These are phyloP conservation scores for Psophocarpus tetragonolobus DNA, from an alignment of 306 rosid species.

Conservation along the genomic window DNA sequence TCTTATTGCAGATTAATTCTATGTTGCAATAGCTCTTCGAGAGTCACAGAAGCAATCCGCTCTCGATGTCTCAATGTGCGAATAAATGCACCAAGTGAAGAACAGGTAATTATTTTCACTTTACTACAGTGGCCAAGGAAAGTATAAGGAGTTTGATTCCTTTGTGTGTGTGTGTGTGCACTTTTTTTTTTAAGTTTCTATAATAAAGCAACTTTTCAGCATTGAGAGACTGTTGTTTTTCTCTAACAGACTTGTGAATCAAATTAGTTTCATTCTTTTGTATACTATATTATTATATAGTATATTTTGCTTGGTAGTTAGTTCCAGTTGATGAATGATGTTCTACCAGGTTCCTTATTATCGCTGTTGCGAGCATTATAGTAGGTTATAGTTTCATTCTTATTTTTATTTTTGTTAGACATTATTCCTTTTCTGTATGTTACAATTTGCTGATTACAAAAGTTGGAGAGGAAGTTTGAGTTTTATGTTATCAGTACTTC, in stretches of 20 bases:
- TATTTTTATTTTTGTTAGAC: neutral
- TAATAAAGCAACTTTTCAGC: neutral
- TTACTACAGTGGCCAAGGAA: neutral
- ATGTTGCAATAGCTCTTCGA: constrained; percentile 95
- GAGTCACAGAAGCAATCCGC: constrained; percentile 94
- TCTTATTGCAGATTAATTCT: constrained; percentile 86
- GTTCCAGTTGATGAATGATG: neutral
- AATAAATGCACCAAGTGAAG: constrained; percentile 80
- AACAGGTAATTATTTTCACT: constrained; percentile 55
- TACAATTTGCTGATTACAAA: neutral
- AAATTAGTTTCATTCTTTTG: neutral
- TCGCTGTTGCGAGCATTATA: neutral
- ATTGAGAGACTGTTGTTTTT: neutral
- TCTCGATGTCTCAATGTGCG: constrained; percentile 91
- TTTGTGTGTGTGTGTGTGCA: too few relatives aligned
- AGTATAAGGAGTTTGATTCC: neutral
- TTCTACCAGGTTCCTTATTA: neutral
- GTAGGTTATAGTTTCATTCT: neutral
- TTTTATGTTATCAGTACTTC: neutral
- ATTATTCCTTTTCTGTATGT: constrained; percentile 1
- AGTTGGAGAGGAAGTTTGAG: neutral
- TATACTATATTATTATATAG: neutral
- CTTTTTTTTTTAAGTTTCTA: neutral
- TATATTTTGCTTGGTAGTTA: neutral
- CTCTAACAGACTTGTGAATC: neutral